Conservation (phyloP, 148 eudicot species). For the Rhododendron williamsianum region DNA sequence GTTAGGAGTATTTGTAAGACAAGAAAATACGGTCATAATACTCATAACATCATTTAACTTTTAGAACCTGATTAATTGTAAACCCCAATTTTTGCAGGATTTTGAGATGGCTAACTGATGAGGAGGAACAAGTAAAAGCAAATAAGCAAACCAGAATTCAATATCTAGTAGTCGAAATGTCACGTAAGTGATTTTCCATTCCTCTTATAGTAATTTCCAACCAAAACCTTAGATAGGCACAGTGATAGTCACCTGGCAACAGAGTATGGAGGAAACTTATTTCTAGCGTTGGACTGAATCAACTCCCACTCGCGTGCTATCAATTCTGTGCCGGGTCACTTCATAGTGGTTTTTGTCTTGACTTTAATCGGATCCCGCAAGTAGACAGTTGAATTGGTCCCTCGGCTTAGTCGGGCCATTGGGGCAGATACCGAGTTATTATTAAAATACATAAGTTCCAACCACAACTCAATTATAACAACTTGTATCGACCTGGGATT, state of each 20-base stretch:
- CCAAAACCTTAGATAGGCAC: too few species aligned
- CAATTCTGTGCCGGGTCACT: too few species aligned
- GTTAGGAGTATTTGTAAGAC: not conserved
- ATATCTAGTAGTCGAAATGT: constrained; percentile 50
- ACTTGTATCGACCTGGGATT: not conserved
- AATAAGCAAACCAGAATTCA: constrained; percentile 29
- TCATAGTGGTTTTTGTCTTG: too few species aligned
- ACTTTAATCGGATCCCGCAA: too few species aligned
- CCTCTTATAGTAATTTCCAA: not conserved
- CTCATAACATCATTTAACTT: not conserved
- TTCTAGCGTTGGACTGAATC: too few species aligned
- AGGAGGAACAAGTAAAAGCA: constrained; percentile 34
- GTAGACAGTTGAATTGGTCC: too few species aligned
- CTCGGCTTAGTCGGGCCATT: too few species aligned
- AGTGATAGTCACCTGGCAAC: too few species aligned
- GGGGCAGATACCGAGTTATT: not conserved
- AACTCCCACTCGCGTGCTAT: too few species aligned
- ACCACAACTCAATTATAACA: not conserved
- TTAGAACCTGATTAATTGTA: not conserved
- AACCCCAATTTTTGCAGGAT: constrained; percentile 11
- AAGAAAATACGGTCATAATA: not conserved
- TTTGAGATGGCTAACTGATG: constrained; percentile 21
- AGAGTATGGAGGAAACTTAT: too few species aligned
- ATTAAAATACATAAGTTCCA: not conserved
- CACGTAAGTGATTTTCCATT: constrained; percentile 36